These are phyloP conservation scores for Inga laurina DNA, from an alignment of 306 rosid species.

Conservation along the genomic window DNA sequence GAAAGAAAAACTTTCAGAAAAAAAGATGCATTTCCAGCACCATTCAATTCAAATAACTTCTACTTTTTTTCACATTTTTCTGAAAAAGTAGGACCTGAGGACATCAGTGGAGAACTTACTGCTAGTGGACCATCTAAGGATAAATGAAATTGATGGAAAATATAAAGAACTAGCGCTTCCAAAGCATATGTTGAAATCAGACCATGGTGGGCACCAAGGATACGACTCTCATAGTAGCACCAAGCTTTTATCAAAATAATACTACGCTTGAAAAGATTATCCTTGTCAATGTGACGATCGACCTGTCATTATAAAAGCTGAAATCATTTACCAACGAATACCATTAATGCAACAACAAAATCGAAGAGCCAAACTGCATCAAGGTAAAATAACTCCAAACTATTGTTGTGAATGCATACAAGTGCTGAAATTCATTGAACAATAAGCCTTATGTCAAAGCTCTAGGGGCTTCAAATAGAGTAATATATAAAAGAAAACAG, in stretches of 20 bases:
- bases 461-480: conserved; percentile 26
- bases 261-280: conserved; percentile 86
- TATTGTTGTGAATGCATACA: neutral
- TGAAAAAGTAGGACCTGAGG: conserved; percentile 14
- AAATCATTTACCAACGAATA: conserved; percentile 23
- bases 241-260: conserved; percentile 82
- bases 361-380: conserved; percentile 12
- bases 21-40: conserved; percentile 31
- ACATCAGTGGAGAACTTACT: conserved; percentile 56
- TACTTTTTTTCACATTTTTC: conserved; percentile 3
- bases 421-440: neutral
- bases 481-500: conserved; percentile 4
- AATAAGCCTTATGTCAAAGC: conserved; percentile 10
- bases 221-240: conserved; percentile 94
- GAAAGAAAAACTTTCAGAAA: conserved; percentile 28
- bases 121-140: conserved; percentile 73
- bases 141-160: conserved; percentile 74
- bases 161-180: conserved; percentile 82
- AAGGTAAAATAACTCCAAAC: conserved; percentile 14
- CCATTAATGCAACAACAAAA: conserved; percentile 16
- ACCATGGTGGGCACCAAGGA: conserved; percentile 92
- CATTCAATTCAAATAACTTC: conserved; percentile 25
- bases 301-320: conserved; percentile 50
- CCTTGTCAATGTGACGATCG: conserved; percentile 72
- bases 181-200: conserved; percentile 91